phyloP scores from a whole-genome alignment of 2,329 filamentous ascomycete species.

The Aphanoascus verrucosus region DNA sequence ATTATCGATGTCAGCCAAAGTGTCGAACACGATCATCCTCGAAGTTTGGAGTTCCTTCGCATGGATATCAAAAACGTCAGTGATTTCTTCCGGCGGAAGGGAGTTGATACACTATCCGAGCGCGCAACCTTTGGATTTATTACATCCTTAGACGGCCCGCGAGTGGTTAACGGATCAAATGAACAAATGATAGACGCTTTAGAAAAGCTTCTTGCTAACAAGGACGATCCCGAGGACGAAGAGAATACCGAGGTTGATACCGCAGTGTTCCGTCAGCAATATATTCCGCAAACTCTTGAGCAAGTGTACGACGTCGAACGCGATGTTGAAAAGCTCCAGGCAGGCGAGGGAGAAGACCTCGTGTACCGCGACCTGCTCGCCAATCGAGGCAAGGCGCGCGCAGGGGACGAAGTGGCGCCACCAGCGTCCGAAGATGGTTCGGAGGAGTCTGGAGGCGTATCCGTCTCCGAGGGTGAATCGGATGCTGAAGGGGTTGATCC shows the following conservation, averaged over 20 bases:
- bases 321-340: conserved; percentile 65
- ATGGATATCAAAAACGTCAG: conserved; percentile 98
- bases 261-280: conserved; percentile 89
- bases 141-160: conserved; percentile 47
- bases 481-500: conserved; percentile 35
- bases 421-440: conserved; percentile 25
- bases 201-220: conserved; percentile 55
- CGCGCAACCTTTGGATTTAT: conserved; percentile 77
- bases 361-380: conserved; percentile 80
- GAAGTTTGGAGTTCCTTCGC: conserved; percentile 81
- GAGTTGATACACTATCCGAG: conserved; percentile 70
- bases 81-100: conserved; percentile 82
- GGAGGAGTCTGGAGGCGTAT: conserved; percentile 31
- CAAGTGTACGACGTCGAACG: conserved; percentile 95
- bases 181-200: conserved; percentile 52
- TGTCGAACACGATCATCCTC: conserved; percentile 91
- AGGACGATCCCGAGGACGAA: conserved; percentile 40
- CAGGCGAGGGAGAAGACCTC: conserved; percentile 63
- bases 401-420: conserved; percentile 16
- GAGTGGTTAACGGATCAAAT: conserved; percentile 27
- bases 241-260: conserved; percentile 64
- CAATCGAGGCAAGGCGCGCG: conserved; percentile 42
- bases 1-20: conserved; percentile 97
- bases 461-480: conserved; percentile 32
- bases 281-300: conserved; percentile 89